These are phyloP conservation scores for Dianthus caryophyllus DNA, from an alignment of 148 eudicot genomes.

Conservation along the genomic window DNA sequence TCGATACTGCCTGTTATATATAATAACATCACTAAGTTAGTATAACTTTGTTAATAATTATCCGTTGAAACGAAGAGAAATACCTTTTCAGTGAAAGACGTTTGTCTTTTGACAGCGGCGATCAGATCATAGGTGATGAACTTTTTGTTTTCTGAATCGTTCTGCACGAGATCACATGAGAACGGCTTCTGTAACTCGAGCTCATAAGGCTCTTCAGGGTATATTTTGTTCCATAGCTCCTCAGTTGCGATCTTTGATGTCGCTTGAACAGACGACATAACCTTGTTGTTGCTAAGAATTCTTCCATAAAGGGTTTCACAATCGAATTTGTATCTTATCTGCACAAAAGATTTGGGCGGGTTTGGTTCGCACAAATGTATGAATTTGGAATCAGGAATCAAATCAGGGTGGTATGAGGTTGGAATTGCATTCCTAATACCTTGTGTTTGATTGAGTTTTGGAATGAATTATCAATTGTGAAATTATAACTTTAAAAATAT, in stretches of 20 bases:
- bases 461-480: too few species aligned
- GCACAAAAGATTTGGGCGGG: too few species aligned
- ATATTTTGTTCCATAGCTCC: slow-evolving; percentile 55
- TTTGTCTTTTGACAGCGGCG: slow-evolving; percentile 72
- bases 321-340: slow-evolving; percentile 74
- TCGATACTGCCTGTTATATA: slow-evolving; percentile 58
- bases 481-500: too few species aligned
- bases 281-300: slow-evolving; percentile 55
- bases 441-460: too few species aligned
- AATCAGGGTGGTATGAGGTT: too few species aligned
- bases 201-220: slow-evolving; percentile 66
- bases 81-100: slow-evolving; percentile 70
- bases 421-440: too few species aligned
- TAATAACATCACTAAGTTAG: too few species aligned
- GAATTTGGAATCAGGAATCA: too few species aligned
- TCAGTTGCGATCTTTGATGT: slow-evolving; percentile 40
- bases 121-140: slow-evolving; percentile 71
- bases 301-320: slow-evolving; percentile 69
- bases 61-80: too few species aligned
- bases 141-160: slow-evolving; percentile 30
- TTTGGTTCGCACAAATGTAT: too few species aligned
- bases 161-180: slow-evolving; percentile 15
- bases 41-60: slow-evolving; percentile 27
- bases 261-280: slow-evolving; percentile 61
- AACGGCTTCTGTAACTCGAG: slow-evolving; percentile 33